These are phyloP conservation scores for Sarocladium kiliense DNA, from an alignment of 2,329 filamentous ascomycete species.

Conservation along the genomic window DNA sequence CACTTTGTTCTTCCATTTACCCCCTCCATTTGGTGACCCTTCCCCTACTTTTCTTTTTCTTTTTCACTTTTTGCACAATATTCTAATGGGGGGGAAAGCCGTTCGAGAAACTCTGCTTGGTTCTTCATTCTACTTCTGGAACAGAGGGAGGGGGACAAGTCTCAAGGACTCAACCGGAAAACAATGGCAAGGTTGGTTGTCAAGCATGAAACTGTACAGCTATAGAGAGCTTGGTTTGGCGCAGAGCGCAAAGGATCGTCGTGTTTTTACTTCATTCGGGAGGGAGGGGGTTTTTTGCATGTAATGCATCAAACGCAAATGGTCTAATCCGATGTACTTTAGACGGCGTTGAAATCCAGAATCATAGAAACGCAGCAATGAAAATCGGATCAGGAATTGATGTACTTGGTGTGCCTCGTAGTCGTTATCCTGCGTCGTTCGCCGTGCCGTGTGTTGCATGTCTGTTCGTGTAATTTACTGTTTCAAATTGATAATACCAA, in stretches of 20 bases:
- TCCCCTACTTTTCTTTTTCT: constrained; percentile 6
- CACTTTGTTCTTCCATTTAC: constrained; percentile 4
- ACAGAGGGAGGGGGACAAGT: constrained; percentile 11
- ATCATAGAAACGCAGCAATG: constrained; percentile 36
- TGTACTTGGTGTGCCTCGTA: no score
- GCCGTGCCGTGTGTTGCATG: no score
- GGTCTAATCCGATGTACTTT: constrained; percentile 29
- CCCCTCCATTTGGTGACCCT: not conserved
- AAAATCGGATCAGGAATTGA: constrained; percentile 17
- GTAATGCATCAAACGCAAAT: constrained; percentile 26
- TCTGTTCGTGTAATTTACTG: no score
- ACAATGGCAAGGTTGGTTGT: constrained; percentile 13
- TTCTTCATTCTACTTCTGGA: constrained; percentile 9
- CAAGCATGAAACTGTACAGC: constrained; percentile 26
- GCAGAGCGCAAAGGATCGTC: constrained; percentile 24
- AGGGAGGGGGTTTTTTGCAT: not conserved
- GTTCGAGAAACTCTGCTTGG: constrained; percentile 21
- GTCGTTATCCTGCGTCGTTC: no score
- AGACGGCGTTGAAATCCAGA: constrained; percentile 29
- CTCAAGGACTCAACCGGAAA: not conserved
- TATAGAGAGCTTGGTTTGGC: constrained; percentile 27
- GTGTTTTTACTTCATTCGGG: not conserved
- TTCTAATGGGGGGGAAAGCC: constrained; percentile 24
- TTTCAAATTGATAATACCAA: no score
- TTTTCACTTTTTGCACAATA: constrained; percentile 16